Evolutionary conservation across 2,329 filamentous ascomycete genomes (phyloP).

Genomic region (Alternaria sp.): DNA sequence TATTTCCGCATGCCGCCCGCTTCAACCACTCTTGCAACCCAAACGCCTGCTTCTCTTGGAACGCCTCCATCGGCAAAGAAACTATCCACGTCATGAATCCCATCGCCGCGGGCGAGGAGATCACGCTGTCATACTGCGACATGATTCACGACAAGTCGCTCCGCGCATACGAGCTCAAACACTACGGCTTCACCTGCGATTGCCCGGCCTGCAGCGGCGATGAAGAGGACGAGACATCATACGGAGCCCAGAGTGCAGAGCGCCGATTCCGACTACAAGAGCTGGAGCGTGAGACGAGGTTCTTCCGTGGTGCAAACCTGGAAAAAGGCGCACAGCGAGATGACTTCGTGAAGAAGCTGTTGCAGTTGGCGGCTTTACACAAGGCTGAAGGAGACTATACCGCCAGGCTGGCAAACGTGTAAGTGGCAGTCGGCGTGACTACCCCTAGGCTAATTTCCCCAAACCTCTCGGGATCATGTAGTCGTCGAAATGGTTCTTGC

Average conservation of each 20-base stretch:
- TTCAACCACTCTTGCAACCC: constrained; percentile 53
- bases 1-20: constrained; percentile 47
- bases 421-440: constrained; percentile 13
- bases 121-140: constrained; percentile 49
- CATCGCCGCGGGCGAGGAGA: constrained; percentile 45
- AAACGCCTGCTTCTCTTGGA: constrained; percentile 49
- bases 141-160: constrained; percentile 37
- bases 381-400: constrained; percentile 34
- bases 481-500: not conserved
- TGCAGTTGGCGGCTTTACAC: constrained; percentile 38
- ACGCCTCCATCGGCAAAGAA: constrained; percentile 32
- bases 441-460: not conserved
- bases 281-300: constrained; percentile 39
- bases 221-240: constrained; percentile 32
- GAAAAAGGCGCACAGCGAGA: constrained; percentile 16
- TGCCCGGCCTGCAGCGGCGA: constrained; percentile 46
- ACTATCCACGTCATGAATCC: constrained; percentile 46
- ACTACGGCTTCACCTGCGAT: constrained; percentile 47
- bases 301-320: constrained; percentile 21
- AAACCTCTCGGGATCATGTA: too few relatives aligned
- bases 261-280: constrained; percentile 42
- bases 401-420: constrained; percentile 33
- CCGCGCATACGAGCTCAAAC: constrained; percentile 41
- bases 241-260: constrained; percentile 36
- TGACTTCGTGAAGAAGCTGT: constrained; percentile 26